Percentiles rank a stretch among this genome's conserved stretches.
These are phyloP conservation scores for Inonotus hispidus DNA, from an alignment of 1,284 basidiomycete genomes.

Conservation along the genomic window DNA sequence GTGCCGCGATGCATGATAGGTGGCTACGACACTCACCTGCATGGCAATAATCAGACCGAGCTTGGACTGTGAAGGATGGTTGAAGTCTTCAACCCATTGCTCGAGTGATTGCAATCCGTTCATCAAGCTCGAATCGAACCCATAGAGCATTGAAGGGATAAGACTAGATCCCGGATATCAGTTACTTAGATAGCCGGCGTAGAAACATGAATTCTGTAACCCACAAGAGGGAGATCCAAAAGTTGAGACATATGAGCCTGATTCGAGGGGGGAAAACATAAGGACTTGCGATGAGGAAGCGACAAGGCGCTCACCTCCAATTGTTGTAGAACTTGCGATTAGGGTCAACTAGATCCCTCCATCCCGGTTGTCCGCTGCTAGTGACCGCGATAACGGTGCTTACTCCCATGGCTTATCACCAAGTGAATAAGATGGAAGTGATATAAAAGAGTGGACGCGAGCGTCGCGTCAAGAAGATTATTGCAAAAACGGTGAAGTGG, in stretches of 20 bases:
- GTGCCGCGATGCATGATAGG: too few species aligned
- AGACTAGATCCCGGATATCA: not conserved
- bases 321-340: constrained; percentile 16
- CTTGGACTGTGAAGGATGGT: constrained; percentile 26
- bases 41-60: constrained; percentile 28
- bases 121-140: constrained; percentile 27
- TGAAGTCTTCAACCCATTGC: constrained; percentile 32
- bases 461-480: too few species aligned
- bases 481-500: too few species aligned
- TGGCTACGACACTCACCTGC: constrained; percentile 32
- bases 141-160: constrained; percentile 25
- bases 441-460: too few species aligned
- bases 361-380: not conserved
- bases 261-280: not conserved
- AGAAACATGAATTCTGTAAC: not conserved
- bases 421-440: not conserved
- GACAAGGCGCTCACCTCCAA: not conserved
- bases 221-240: constrained; percentile 20
- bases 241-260: constrained; percentile 19
- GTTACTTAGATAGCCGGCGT: not conserved
- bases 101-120: constrained; percentile 24
- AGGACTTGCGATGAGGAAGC: not conserved
- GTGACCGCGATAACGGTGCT: not conserved
- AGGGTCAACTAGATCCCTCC: constrained; percentile 7
- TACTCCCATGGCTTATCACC: constrained; percentile 5